A percentile compares a stretch with the other conserved stretches of the same genome.
Conservation (phyloP, 805 yeast genomes). For the Yarrowia divulgata region DNA sequence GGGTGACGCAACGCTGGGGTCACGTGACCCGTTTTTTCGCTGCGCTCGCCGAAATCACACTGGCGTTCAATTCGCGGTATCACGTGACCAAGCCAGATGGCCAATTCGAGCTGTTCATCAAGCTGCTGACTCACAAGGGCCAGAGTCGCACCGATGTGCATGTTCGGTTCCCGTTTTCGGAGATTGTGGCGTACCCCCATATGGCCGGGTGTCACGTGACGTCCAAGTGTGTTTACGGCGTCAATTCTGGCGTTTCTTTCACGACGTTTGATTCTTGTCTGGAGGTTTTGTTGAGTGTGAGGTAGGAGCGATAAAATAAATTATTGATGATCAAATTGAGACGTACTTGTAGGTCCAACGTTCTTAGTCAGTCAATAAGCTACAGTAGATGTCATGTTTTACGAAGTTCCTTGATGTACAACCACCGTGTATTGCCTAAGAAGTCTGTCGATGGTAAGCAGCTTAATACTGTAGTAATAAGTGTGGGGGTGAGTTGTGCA, state of each 20-base stretch:
- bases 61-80: constrained; percentile 2
- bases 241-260: background rate
- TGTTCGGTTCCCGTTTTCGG: constrained; percentile 10
- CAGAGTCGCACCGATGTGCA: constrained; percentile 1
- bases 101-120: constrained; percentile 9
- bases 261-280: constrained; percentile 8
- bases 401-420: too few species aligned
- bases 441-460: too few species aligned
- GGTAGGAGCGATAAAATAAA: background rate
- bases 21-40: constrained; percentile 7
- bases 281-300: constrained; percentile 15
- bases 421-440: too few species aligned
- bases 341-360: too few species aligned
- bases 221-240: constrained; percentile 8
- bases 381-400: too few species aligned
- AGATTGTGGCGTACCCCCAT: background rate
- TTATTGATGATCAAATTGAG: too few species aligned
- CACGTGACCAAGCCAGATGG: background rate
- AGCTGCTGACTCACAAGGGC: constrained; percentile 5
- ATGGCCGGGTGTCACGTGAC: constrained; percentile 8
- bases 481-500: too few species aligned
- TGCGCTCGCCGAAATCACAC: background rate
- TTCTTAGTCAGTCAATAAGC: too few species aligned
- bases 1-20: background rate
- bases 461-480: too few species aligned